These are phyloP conservation scores for Huntiella omanensis DNA, from an alignment of 2,329 filamentous ascomycete genomes.

Conservation along the genomic window DNA sequence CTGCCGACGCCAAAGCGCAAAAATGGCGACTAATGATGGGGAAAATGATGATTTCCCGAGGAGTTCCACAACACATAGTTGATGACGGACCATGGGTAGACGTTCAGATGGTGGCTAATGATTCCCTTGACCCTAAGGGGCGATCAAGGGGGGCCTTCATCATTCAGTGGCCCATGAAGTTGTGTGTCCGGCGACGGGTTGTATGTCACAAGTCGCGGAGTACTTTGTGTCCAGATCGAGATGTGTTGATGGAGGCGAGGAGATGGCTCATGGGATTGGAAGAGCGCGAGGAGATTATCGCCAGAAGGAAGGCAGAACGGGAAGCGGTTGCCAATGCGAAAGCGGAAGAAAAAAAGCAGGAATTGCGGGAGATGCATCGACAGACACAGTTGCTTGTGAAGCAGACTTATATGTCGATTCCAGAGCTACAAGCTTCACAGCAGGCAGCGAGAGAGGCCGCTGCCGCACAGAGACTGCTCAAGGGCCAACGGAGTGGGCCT, in stretches of 20 bases:
- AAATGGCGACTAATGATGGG: conserved; percentile 32
- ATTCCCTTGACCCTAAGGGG: conserved; percentile 23
- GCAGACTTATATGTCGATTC: background rate
- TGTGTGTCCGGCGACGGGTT: conserved; percentile 32
- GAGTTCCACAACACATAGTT: conserved; percentile 26
- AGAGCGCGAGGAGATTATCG: conserved; percentile 29
- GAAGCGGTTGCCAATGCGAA: conserved; percentile 15
- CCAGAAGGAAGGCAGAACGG: conserved; percentile 32
- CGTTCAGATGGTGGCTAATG: conserved; percentile 29
- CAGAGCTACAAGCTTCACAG: background rate
- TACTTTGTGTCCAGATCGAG: conserved; percentile 25
- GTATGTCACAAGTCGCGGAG: conserved; percentile 22
- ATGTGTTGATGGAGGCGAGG: conserved; percentile 29
- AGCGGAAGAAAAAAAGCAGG: too few species aligned
- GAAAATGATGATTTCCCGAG: conserved; percentile 30
- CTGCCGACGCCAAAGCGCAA: conserved; percentile 21
- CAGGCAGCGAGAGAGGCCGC: background rate
- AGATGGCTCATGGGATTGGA: conserved; percentile 26
- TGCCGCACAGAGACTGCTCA: background rate
- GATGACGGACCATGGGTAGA: conserved; percentile 31
- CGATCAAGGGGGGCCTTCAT: conserved; percentile 20
- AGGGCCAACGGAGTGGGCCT: conserved; percentile 12
- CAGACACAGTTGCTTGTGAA: conserved; percentile 19
- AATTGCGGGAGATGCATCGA: conserved; percentile 17
- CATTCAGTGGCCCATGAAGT: conserved; percentile 34